Conservation (phyloP, 495 filamentous ascomycete species). For the Penicillium macrosclerotiorum region DNA sequence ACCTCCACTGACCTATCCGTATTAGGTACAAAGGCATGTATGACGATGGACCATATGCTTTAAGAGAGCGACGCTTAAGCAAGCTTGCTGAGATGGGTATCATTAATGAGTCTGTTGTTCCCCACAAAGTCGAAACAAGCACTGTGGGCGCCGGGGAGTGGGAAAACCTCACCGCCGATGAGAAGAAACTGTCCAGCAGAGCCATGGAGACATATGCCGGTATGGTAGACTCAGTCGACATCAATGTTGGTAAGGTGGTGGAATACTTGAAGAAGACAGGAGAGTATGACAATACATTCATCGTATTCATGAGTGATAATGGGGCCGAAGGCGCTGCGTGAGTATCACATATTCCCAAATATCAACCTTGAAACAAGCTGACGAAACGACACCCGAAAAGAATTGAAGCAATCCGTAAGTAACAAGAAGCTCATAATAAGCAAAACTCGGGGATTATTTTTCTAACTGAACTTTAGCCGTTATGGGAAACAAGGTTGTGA, state of each 20-base stretch:
- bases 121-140: conserved; percentile 22
- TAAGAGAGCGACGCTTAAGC: conserved; percentile 30
- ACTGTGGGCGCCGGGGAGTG: conserved; percentile 24
- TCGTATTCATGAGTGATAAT: conserved; percentile 55
- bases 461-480: conserved; percentile 2
- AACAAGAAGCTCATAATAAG: not conserved
- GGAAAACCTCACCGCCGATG: conserved; percentile 38
- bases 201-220: conserved; percentile 53
- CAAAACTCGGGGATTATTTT: too few relatives aligned
- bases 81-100: conserved; percentile 37
- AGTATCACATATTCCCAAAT: not conserved
- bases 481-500: conserved; percentile 35
- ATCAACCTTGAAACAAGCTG: too few relatives aligned
- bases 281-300: conserved; percentile 53
- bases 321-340: conserved; percentile 46
- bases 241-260: conserved; percentile 48
- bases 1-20: not conserved
- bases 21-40: conserved; percentile 41
- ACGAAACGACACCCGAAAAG: not conserved
- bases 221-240: conserved; percentile 53
- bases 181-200: conserved; percentile 37
- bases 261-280: conserved; percentile 44
- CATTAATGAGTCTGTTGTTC: conserved; percentile 30
- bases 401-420: not conserved
- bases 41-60: conserved; percentile 37